Evolutionary conservation across 352 stramenopile species (phyloP).

Genomic region (Globisporangium splendens): DNA sequence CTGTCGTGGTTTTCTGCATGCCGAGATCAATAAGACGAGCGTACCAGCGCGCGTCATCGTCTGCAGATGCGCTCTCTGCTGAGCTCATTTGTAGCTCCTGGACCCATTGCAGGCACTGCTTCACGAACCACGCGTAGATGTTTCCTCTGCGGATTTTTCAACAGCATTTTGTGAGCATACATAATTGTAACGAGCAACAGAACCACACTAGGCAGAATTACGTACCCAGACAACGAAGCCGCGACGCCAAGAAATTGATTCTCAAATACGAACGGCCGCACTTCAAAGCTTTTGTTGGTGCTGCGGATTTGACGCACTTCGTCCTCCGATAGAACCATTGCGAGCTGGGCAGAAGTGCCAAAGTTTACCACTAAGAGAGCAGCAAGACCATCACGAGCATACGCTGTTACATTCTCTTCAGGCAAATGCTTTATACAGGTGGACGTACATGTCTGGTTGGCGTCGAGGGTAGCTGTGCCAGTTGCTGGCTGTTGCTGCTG

Average conservation of each 20-base stretch:
- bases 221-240: conserved; percentile 66
- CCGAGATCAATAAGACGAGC: conserved; percentile 52
- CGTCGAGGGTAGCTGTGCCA: conserved; percentile 10
- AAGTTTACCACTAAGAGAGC: conserved; percentile 66
- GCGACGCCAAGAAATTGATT: conserved; percentile 63
- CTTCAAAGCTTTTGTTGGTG: conserved; percentile 51
- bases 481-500: conserved; percentile 23
- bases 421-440: background rate
- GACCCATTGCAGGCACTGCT: conserved; percentile 54
- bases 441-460: conserved; percentile 42
- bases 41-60: conserved; percentile 27
- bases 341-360: conserved; percentile 76
- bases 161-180: no score
- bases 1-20: conserved; percentile 40
- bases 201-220: background rate
- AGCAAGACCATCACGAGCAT: conserved; percentile 4
- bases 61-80: conserved; percentile 12
- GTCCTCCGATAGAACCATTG: conserved; percentile 47
- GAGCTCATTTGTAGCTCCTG: conserved; percentile 26
- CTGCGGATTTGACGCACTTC: conserved; percentile 23
- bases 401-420: no score
- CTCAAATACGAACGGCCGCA: conserved; percentile 62
- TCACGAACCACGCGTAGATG: conserved; percentile 62
- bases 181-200: no score
- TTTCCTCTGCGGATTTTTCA: conserved; percentile 39